Evolutionary conservation across 192 early-diverging fungal species (phyloP), one percentile per base, ranked within the genome.

Genomic region (Chytriomyces hyalinus): DNA sequence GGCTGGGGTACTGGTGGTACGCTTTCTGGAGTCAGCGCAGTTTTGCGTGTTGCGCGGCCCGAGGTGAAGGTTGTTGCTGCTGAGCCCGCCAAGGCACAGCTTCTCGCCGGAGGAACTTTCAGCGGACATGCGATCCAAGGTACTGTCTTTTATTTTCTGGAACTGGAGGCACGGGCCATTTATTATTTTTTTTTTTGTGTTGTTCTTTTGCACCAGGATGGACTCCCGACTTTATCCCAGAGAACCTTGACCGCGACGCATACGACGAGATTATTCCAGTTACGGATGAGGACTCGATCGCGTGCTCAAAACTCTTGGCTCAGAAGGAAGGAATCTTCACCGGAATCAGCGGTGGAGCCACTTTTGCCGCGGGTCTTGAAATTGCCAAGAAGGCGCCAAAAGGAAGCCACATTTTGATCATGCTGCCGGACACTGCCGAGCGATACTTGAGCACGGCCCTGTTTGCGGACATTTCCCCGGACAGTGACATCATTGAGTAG

Each of bases 1-100:
- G 83, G 83, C n/a, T 82, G 77, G 73, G 83, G 83, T 20, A 84
- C 83, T 70, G 74, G 74, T 15, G 74, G 74, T 61, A 82, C 80
- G 26, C 24, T 82, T 17, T 76, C 80, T 43, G 80, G 80, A 0
- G 71, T 82, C 11, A 59, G 59, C n/a, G 26, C 44, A 0, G 63
- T 82, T 46, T n/a, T 82, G 5, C 46, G 61, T 13, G 44, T 67
- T 6, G 80, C 78, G 8, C 62, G 80, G 17, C 80, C 80, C 8
- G 76, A 82, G 2, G 51, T 50, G 13, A 75, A 79, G 71, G 65
- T 82, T 50, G 48, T 82, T 72, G 80, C 80, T 15, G 49, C 61
- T 45, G 80, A 82, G 67, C 80, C 80, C 53, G 78, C 60, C 28
- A 79, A 78, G 20, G 76, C 80, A 6, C 26, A 44, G 11, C 63